Evolutionary conservation across 2,329 filamentous ascomycete species (phyloP).

Genomic region (Pseudogymnoascus destructans): DNA sequence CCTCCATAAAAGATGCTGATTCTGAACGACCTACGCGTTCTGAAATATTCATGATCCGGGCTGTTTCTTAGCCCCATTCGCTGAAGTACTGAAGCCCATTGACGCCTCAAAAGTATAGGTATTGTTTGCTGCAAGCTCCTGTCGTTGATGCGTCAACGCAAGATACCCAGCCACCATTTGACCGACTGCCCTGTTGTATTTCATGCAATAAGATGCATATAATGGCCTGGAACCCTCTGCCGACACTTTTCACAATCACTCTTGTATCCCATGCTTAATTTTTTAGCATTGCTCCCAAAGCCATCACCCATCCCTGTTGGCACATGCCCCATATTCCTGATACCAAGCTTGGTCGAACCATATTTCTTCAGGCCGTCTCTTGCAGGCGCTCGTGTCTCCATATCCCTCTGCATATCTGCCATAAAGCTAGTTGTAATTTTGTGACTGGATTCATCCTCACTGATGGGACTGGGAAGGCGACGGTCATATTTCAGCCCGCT

Average conservation of each 20-base stretch:
- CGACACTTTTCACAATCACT: constrained; percentile 68
- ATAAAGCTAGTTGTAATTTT: constrained; percentile 22
- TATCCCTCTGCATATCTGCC: constrained; percentile 25
- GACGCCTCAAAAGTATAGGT: neutral
- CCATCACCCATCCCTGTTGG: constrained; percentile 15
- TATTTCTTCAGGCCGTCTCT: constrained; percentile 23
- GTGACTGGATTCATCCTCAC: constrained; percentile 25
- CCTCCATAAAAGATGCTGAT: neutral
- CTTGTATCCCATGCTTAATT: constrained; percentile 66
- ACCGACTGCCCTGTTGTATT: neutral
- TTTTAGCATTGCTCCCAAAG: constrained; percentile 45
- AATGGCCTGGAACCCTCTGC: constrained; percentile 63
- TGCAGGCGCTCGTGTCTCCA: constrained; percentile 15
- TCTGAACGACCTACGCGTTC: neutral
- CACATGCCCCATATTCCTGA: constrained; percentile 23
- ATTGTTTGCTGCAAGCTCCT: neutral
- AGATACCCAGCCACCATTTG: neutral
- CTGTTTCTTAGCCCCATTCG: neutral
- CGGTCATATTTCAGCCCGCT: constrained; percentile 20
- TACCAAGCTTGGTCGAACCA: constrained; percentile 25
- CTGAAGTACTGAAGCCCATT: neutral
- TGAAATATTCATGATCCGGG: neutral
- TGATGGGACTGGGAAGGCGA: constrained; percentile 26
- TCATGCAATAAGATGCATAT: constrained; percentile 1
- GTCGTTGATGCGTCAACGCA: neutral